A percentile compares a stretch with the other conserved stretches of the same genome.
Conservation (phyloP, 768 basidiomycete genomes). For the Tubosaeta brunneosetosa region DNA sequence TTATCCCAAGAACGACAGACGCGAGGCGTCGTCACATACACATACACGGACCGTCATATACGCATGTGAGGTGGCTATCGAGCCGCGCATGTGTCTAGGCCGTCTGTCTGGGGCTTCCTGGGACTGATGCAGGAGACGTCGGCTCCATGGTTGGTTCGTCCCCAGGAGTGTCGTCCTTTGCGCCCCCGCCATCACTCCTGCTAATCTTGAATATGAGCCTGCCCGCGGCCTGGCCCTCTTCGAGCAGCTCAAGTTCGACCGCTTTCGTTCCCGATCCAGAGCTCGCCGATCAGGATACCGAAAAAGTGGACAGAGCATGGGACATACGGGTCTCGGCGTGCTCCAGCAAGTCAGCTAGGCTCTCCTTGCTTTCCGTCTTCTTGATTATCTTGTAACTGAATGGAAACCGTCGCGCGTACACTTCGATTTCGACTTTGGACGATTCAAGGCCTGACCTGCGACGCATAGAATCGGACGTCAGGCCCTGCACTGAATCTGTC, state of each 20-base stretch:
- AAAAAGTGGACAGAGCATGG: not conserved
- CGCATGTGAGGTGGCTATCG: not conserved
- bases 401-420: conserved; percentile 30
- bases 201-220: conserved; percentile 26
- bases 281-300: not conserved
- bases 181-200: conserved; percentile 9
- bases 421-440: conserved; percentile 32
- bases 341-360: conserved; percentile 29
- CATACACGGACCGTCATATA: not conserved
- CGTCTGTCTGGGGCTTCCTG: conserved; percentile 1
- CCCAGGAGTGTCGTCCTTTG: conserved; percentile 1
- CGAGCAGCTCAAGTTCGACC: conserved; percentile 29
- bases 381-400: conserved; percentile 32
- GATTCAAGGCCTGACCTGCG: conserved; percentile 29
- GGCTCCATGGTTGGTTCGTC: not conserved
- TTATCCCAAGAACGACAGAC: not conserved
- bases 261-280: conserved; percentile 7
- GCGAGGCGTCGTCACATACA: not conserved
- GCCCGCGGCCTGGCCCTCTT: conserved; percentile 29
- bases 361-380: conserved; percentile 32
- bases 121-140: conserved; percentile 1
- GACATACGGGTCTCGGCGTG: conserved; percentile 27
- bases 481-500: not conserved
- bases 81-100: not conserved
- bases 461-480: not conserved